These are phyloP conservation scores for Acidiella bohemica DNA, from an alignment of 495 filamentous ascomycete species.

Conservation along the genomic window DNA sequence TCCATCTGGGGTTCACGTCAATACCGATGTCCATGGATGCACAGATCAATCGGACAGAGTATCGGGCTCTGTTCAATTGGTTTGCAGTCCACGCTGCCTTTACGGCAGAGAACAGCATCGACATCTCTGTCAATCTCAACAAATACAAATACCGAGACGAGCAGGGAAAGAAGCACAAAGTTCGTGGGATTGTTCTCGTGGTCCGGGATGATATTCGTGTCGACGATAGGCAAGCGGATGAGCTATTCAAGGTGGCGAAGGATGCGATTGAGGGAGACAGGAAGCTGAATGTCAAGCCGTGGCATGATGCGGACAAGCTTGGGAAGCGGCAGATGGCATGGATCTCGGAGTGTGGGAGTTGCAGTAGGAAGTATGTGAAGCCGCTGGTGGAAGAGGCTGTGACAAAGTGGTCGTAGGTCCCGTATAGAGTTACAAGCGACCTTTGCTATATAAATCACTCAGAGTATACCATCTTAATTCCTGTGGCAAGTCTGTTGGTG, in stretches of 20 bases:
- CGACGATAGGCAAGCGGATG: conserved; percentile 19
- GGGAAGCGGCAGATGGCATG: conserved; percentile 22
- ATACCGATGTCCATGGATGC: conserved; percentile 22
- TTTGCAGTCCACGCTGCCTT: conserved; percentile 23
- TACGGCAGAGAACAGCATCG: conserved; percentile 18
- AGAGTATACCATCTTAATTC: no score
- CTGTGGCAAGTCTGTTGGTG: no score
- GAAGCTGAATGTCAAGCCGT: conserved; percentile 15
- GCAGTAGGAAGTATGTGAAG: conserved; percentile 18
- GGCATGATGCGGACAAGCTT: conserved; percentile 17
- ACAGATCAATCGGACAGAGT: conserved; percentile 22
- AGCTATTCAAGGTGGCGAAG: conserved; percentile 15
- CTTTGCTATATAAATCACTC: no score
- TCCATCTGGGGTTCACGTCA: conserved; percentile 21
- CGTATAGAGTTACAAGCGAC: no score
- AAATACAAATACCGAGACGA: conserved; percentile 19
- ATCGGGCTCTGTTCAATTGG: conserved; percentile 22
- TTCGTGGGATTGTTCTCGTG: conserved; percentile 20
- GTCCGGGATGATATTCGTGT: conserved; percentile 22
- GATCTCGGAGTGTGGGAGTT: conserved; percentile 16
- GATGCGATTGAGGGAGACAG: conserved; percentile 14
- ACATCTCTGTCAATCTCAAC: conserved; percentile 19
- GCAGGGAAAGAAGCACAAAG: conserved; percentile 20
- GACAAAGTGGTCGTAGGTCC: conserved; percentile 17
- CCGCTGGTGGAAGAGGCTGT: conserved; percentile 23